Base-by-base conservation (phyloP, 2,329 filamentous ascomycete genomes). In the Pseudodiploospora longispora region DNA sequence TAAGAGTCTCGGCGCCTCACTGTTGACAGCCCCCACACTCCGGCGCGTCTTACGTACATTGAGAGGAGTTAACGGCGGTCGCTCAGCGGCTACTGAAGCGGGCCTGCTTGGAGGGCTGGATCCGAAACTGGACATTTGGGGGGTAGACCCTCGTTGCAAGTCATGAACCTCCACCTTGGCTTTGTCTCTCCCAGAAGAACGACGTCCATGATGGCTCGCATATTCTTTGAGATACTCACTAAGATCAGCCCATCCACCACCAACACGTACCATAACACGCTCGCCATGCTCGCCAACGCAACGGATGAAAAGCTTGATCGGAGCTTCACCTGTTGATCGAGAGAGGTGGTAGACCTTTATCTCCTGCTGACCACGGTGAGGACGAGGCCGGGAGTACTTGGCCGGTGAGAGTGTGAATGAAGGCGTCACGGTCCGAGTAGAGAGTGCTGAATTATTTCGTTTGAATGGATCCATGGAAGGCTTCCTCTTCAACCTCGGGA, bases 211-310 rank as follows among this genome's bases (percentile, higher is more conserved):
- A 59, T 98, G 93, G 47, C 82, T 81, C 6, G 89, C 90, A 57
- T 96, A 98, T 62, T 95, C 88, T 54, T 89, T 85, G 36, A 98
- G 74, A 59, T 96, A 98, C 63, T 97, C 93, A 33, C 86, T 91
- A 19, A 98, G 71, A 63, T 98, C 93, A 10, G 90, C 89, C 93
- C 93, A 98, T n/a, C 93, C 93, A 47, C 93, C 93, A 9, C 93
- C 93, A 9, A 98, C 91, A 32, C 93, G 85, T 6, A 98, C 93
- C 93, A 98, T 97, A 49, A 97, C 89, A 41, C 93, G 82, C 63
- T 97, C 89, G 10, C 87, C 87, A 45, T 81, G 76, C 61, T 95
- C 89, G 40, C 93, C 93, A 3, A 98, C 90, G 2, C 89, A 82
- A 10, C 93, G 85, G 42, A 98, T 90, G 57, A 94, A 95, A 5